These are phyloP conservation scores for Noccaea bulbosa DNA, from an alignment of 345 rosid genomes.

Conservation along the genomic window DNA sequence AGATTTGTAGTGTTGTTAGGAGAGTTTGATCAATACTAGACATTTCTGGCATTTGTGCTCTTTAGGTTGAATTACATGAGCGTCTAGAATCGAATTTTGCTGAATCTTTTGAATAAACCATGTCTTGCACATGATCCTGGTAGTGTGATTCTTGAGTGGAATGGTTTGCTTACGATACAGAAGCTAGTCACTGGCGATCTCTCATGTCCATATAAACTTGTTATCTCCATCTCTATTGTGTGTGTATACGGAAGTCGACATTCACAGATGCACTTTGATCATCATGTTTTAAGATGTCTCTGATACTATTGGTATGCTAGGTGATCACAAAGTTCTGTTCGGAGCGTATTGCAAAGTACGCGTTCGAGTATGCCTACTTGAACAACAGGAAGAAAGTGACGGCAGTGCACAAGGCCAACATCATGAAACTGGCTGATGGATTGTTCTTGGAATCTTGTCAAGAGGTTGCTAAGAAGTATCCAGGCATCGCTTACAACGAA, in stretches of 20 bases:
- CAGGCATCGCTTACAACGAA: conserved; percentile 84
- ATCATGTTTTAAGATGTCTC: conserved; percentile 18
- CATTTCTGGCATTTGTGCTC: neutral
- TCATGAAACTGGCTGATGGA: conserved; percentile 99
- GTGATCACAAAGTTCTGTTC: conserved; percentile 99
- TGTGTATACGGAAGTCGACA: neutral
- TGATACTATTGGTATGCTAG: conserved; percentile 51
- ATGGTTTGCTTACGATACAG: neutral
- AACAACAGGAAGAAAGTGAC: conserved; percentile 95
- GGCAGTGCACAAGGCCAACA: conserved; percentile 97
- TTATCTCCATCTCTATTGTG: neutral
- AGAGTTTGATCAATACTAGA: conserved; percentile 21
- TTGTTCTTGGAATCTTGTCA: conserved; percentile 92
- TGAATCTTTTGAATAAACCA: conserved; percentile 2
- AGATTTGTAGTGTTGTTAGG: neutral
- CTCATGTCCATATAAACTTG: neutral
- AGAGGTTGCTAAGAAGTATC: conserved; percentile 87
- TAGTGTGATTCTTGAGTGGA: neutral
- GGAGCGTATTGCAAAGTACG: conserved; percentile 94
- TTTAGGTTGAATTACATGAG: neutral
- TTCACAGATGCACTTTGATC: neutral
- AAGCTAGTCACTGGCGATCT: neutral
- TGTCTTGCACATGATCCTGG: neutral
- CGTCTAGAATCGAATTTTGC: neutral
- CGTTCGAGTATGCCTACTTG: conserved; percentile 95